phyloP scores from a whole-genome alignment of 768 basidiomycete genomes.

The Artomyces pyxidatus region DNA sequence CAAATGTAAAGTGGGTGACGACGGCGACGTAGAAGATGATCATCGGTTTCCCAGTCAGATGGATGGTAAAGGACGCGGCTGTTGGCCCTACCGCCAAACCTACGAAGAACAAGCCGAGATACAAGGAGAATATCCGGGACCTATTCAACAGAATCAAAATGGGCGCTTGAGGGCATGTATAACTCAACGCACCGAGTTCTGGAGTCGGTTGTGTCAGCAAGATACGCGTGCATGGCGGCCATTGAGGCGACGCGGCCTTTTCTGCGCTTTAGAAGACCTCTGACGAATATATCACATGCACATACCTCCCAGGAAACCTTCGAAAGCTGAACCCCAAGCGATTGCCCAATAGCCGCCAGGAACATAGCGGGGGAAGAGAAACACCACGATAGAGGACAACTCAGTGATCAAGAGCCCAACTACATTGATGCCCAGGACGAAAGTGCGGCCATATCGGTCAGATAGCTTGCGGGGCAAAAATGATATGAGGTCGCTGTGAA shows the following conservation, averaged over 20 bases:
- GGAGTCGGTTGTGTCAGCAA: constrained; percentile 1
- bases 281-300: not conserved
- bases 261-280: not conserved
- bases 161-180: not conserved
- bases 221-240: constrained; percentile 1
- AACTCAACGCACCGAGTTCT: not conserved
- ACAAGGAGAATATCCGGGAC: constrained; percentile 2
- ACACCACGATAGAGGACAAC: not conserved
- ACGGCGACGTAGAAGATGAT: constrained; percentile 1
- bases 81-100: constrained; percentile 3
- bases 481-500: not conserved
- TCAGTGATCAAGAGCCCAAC: not conserved
- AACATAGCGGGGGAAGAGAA: not conserved
- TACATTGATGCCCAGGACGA: not conserved
- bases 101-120: constrained; percentile 1
- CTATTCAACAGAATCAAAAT: not conserved
- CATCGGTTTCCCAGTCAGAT: not conserved
- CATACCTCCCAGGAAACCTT: constrained; percentile 4
- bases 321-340: not conserved
- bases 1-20: not conserved
- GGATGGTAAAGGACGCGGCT: not conserved
- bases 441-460: constrained; percentile 4
- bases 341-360: constrained; percentile 1
- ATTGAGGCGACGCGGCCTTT: not conserved
- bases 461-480: not conserved